phyloP scores from a whole-genome alignment of 345 rosid genomes.

The Litchi chinensis region DNA sequence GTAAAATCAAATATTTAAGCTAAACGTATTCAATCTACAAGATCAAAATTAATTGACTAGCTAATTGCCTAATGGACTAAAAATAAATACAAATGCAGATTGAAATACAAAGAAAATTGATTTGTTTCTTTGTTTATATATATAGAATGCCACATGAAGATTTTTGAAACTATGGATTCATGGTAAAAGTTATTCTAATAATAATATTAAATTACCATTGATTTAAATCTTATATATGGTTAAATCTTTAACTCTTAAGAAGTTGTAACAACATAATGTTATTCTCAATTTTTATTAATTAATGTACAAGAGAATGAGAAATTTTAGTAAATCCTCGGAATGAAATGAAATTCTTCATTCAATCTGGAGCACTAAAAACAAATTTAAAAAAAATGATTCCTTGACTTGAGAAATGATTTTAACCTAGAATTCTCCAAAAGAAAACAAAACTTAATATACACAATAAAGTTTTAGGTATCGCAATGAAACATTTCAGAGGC shows the following conservation, averaged over 20 bases:
- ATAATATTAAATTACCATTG: too few relatives aligned
- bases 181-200: not conserved
- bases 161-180: too few relatives aligned
- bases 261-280: too few relatives aligned
- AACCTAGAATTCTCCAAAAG: not conserved
- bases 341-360: not conserved
- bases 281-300: too few relatives aligned
- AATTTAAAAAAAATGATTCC: too few relatives aligned
- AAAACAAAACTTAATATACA: not conserved
- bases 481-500: not conserved
- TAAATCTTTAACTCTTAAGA: too few relatives aligned
- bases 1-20: too few relatives aligned
- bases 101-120: not conserved
- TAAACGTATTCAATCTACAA: too few relatives aligned
- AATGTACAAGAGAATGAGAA: too few relatives aligned
- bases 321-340: too few relatives aligned
- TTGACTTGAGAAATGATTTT: not conserved
- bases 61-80: not conserved
- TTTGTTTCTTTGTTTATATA: too few relatives aligned
- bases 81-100: not conserved
- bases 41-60: not conserved
- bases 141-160: not conserved
- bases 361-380: not conserved
- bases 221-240: too few relatives aligned
- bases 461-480: not conserved